Evolutionary conservation across 2,329 filamentous ascomycete genomes (phyloP), one percentile per base, ranked within the genome.

Genomic region (Pseudogymnoascus sp.): DNA sequence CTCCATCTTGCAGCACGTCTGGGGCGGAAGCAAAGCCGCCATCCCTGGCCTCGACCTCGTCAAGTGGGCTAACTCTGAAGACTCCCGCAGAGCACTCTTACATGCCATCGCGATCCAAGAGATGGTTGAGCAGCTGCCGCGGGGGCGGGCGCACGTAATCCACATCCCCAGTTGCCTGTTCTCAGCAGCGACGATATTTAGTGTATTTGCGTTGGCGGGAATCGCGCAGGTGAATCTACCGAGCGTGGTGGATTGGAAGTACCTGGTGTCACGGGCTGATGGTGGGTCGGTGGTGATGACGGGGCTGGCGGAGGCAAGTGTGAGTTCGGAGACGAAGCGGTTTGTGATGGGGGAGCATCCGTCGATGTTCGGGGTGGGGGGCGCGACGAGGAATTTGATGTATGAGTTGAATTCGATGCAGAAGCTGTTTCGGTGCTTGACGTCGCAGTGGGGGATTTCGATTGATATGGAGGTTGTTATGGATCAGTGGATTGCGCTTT

Each of bases 331-430:
- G 58, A 77, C 75, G 8, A 68, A 68, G 22, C 65, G 70, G 2
- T 77, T 75, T 59, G 69, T 77, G 4, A 67, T 72, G 37, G 70
- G 71, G 18, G 71, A 70, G 1, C 62, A 63, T 8, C 64, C 68
- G 1, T 63, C 67, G 2, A 64, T 64, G 8, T 63, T 66, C 2
- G 64, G 66, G 1, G 67, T 66, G 7, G 63, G 63, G 36, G 70
- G 65, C 1, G 67, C 68, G 4, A 69, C 69, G 11, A 71, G 74
- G 43, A 77, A 77, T 67, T 64, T 78, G 38, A 64, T 77, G n/a
- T 78, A 78, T 63, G 76, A 78, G 62, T 66, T 78, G 63, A 77
- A 77, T 63, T 76, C 75, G 15, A 75, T 78, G 69, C 75, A 77
- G 62, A 77, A 77, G 66, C 66, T 78, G 8, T 77, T 78, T 60